A percentile compares a stretch with the other conserved stretches of the same genome.
Evolutionary conservation across 208 protist genomes (phyloP).

Genomic region (Leishmania lainsoni): DNA sequence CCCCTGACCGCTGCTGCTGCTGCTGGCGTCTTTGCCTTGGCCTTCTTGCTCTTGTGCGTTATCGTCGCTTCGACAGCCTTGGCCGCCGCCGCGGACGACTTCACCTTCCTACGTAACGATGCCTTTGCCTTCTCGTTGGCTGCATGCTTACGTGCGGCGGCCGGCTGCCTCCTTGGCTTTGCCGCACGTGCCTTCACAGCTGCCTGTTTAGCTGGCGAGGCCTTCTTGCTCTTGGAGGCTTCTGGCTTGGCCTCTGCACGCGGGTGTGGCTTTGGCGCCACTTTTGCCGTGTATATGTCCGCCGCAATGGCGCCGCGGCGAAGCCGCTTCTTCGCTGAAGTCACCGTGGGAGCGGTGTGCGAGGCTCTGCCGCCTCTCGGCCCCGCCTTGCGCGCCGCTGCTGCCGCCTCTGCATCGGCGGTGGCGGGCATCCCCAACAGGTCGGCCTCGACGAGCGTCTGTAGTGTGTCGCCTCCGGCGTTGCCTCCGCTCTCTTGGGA

Average conservation of each 20-base stretch:
- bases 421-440: conserved; percentile 39
- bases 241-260: background rate
- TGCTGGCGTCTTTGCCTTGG: background rate
- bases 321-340: background rate
- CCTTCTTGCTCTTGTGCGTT: background rate
- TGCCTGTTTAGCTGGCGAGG: conserved; percentile 16
- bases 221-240: conserved; percentile 2
- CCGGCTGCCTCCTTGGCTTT: background rate
- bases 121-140: background rate
- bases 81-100: background rate
- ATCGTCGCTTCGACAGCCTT: background rate
- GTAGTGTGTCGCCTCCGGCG: conserved; percentile 3
- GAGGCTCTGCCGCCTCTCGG: background rate
- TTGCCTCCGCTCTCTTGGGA: conserved; percentile 15
- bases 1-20: background rate
- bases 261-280: background rate
- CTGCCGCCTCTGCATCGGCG: conserved; percentile 35
- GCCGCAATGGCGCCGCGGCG: background rate
- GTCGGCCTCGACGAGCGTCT: conserved; percentile 17
- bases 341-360: background rate
- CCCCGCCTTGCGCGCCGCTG: conserved; percentile 2
- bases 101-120: background rate
- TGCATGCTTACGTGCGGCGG: background rate
- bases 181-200: background rate
- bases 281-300: background rate